Percentiles rank a stretch among this genome's conserved stretches.
phyloP scores from a whole-genome alignment of 768 basidiomycete genomes.

The Mycena haematopus region DNA sequence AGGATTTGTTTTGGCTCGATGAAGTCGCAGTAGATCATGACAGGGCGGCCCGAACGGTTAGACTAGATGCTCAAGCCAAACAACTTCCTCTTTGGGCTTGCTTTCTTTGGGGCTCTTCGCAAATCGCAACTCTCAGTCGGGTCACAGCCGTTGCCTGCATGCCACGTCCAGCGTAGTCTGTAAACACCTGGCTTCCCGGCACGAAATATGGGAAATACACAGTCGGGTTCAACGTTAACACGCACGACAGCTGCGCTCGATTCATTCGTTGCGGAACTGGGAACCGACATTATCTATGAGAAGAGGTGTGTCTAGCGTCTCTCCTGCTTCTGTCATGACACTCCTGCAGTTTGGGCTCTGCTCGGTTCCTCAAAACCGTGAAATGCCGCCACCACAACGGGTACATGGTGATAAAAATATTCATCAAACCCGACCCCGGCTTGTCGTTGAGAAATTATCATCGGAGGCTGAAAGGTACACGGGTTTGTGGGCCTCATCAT shows the following conservation, averaged over 20 bases:
- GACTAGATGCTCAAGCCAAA: too few relatives aligned
- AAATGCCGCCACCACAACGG: slow-evolving; percentile 86
- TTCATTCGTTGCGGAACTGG: slow-evolving; percentile 89
- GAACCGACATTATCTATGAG: slow-evolving; percentile 88
- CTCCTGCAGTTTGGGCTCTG: slow-evolving; percentile 62
- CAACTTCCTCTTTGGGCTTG: not conserved
- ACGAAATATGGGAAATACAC: slow-evolving; percentile 74
- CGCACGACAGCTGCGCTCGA: slow-evolving; percentile 84
- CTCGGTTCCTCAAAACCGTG: slow-evolving; percentile 85
- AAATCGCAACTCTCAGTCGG: not conserved
- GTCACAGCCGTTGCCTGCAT: not conserved
- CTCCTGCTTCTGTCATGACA: not conserved
- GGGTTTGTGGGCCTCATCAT: slow-evolving; percentile 4
- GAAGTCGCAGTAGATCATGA: too few relatives aligned
- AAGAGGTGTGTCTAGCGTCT: slow-evolving; percentile 66
- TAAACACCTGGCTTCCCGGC: not conserved
- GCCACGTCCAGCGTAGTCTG: not conserved
- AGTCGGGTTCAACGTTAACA: slow-evolving; percentile 73
- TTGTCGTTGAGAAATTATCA: slow-evolving; percentile 78
- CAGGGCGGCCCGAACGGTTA: too few relatives aligned
- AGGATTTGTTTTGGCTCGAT: too few relatives aligned
- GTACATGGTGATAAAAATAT: slow-evolving; percentile 90
- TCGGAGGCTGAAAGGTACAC: slow-evolving; percentile 75
- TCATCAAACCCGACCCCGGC: slow-evolving; percentile 92
- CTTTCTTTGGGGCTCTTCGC: too few relatives aligned